Evolutionary conservation across 495 filamentous ascomycete genomes (phyloP).

Genomic region (Hypoxylon lienhwacheense): DNA sequence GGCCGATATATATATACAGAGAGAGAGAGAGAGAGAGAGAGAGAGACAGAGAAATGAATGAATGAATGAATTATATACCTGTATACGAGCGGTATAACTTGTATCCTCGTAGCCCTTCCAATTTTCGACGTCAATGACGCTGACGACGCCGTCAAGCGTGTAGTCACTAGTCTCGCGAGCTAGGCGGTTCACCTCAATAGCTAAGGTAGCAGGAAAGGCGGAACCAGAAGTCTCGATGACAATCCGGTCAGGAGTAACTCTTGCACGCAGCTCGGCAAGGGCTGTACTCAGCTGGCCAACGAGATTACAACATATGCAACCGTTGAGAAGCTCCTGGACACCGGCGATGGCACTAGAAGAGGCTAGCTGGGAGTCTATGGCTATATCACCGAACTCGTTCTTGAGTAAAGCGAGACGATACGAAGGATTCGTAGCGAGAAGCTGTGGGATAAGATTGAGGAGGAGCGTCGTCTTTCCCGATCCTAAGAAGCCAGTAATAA

Average conservation of each 20-base stretch:
- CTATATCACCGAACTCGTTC: constrained; percentile 96
- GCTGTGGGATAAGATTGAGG: constrained; percentile 84
- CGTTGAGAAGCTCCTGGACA: constrained; percentile 87
- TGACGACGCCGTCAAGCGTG: constrained; percentile 85
- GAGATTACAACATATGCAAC: constrained; percentile 98
- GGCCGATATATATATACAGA: too few species aligned
- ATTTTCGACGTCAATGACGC: constrained; percentile 95
- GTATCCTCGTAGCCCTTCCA: constrained; percentile 96
- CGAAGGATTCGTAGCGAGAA: constrained; percentile 60
- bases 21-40: too few species aligned
- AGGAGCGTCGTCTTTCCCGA: constrained; percentile 94
- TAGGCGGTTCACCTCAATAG: constrained; percentile 90
- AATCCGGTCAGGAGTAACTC: constrained; percentile 73
- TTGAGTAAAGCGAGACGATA: constrained; percentile 95
- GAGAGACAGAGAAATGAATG: background rate
- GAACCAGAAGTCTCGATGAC: constrained; percentile 89
- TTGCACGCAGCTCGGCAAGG: constrained; percentile 65
- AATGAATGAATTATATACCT: constrained; percentile 38
- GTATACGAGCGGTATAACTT: constrained; percentile 79
- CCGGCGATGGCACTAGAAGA: constrained; percentile 79
- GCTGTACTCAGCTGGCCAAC: constrained; percentile 86
- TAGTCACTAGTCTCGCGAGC: constrained; percentile 65
- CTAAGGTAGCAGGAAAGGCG: constrained; percentile 86
- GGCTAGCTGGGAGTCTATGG: constrained; percentile 88
- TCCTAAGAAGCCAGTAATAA: constrained; percentile 92